A percentile compares a stretch with the other conserved stretches of the same genome.
These are phyloP conservation scores for Colletotrichum sp. DNA, from an alignment of 2,329 filamentous ascomycete species.

Conservation along the genomic window DNA sequence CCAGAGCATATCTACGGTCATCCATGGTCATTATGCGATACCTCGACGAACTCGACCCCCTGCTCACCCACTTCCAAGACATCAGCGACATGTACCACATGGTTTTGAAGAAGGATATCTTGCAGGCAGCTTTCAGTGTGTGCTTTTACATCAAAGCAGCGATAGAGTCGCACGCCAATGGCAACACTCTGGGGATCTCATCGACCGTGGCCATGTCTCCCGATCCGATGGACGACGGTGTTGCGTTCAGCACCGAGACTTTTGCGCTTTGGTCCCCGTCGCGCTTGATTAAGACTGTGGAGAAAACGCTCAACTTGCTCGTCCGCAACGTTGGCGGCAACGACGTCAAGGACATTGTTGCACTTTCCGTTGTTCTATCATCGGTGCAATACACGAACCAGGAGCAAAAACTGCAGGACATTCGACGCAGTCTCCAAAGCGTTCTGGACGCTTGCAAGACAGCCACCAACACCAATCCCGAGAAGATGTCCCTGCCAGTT, in stretches of 20 bases:
- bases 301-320: constrained; percentile 51
- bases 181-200: constrained; percentile 10
- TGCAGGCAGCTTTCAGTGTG: constrained; percentile 59
- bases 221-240: constrained; percentile 37
- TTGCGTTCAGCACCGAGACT: constrained; percentile 37
- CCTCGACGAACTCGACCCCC: constrained; percentile 57
- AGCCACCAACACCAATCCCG: constrained; percentile 46
- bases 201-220: constrained; percentile 36
- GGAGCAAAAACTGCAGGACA: constrained; percentile 46
- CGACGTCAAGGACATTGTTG: constrained; percentile 55
- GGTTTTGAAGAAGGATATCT: constrained; percentile 57
- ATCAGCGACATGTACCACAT: constrained; percentile 58
- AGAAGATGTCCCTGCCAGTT: constrained; percentile 31
- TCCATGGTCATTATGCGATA: constrained; percentile 62
- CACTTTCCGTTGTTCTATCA: constrained; percentile 52
- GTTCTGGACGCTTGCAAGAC: constrained; percentile 51
- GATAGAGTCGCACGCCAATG: constrained; percentile 17
- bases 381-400: constrained; percentile 43
- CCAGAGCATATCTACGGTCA: constrained; percentile 56
- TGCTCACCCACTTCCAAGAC: constrained; percentile 49
- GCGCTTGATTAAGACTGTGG: constrained; percentile 47
- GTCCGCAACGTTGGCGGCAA: constrained; percentile 51
- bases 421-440: constrained; percentile 42
- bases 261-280: constrained; percentile 46
- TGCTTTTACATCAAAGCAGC: constrained; percentile 57